These are phyloP conservation scores for Fagopyrum esculentum DNA, from an alignment of 148 eudicot species.

Conservation along the genomic window DNA sequence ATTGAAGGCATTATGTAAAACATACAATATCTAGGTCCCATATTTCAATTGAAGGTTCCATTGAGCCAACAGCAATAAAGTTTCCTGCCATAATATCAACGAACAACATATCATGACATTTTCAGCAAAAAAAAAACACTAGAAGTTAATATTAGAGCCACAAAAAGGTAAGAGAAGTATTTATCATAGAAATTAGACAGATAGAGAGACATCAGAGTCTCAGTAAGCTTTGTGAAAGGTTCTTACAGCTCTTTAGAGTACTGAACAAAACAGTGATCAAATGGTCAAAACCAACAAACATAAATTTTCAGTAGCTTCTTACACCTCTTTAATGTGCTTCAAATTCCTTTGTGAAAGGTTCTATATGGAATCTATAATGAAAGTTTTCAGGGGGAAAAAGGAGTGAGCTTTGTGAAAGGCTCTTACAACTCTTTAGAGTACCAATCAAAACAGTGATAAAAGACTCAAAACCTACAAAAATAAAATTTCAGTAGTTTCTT, in stretches of 20 bases:
- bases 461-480: not conserved
- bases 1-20: slow-evolving; percentile 4
- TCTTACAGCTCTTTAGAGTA: too few relatives aligned
- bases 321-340: not conserved
- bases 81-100: slow-evolving; percentile 46
- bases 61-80: slow-evolving; percentile 86
- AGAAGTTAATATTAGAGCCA: not conserved
- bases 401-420: not conserved
- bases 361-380: not conserved
- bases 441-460: too few relatives aligned
- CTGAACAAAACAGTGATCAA: too few relatives aligned
- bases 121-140: not conserved
- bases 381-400: not conserved
- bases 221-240: not conserved
- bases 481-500: not conserved
- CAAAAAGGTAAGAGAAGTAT: not conserved
- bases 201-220: not conserved
- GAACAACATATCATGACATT: not conserved
- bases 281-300: not conserved
- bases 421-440: too few relatives aligned
- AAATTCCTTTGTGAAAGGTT: not conserved
- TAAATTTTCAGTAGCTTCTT: not conserved
- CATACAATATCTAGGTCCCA: slow-evolving; percentile 94
- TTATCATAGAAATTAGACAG: not conserved
- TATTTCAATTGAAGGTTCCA: slow-evolving; percentile 92